These are phyloP conservation scores for Dendrostoma leiphaemia DNA, from an alignment of 2,329 filamentous ascomycete genomes.

Conservation along the genomic window DNA sequence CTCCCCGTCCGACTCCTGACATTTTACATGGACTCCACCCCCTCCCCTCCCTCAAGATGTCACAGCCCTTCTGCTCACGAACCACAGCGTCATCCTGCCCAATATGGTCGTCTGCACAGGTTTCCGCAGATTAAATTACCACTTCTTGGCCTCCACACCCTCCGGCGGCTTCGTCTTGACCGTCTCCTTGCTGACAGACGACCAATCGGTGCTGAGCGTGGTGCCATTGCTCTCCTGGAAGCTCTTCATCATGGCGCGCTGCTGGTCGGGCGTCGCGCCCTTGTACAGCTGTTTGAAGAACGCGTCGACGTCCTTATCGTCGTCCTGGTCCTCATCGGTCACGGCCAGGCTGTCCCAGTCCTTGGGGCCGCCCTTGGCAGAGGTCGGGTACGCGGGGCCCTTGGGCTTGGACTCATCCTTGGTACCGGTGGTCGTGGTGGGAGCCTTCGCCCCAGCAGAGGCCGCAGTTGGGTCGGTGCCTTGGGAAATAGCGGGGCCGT, in stretches of 20 bases:
- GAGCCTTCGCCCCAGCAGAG: not conserved
- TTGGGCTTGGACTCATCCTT: conserved; percentile 1
- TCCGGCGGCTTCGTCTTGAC: conserved; percentile 75
- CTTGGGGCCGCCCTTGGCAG: conserved; percentile 78
- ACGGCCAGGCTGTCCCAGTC: conserved; percentile 83
- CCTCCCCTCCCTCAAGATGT: no score
- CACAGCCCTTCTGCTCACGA: no score
- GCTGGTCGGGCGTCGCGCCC: conserved; percentile 72
- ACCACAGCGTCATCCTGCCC: no score
- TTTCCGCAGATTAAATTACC: no score
- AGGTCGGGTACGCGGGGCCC: conserved; percentile 75
- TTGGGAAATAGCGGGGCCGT: not conserved
- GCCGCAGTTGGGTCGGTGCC: not conserved
- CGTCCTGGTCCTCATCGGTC: no score
- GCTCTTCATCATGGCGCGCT: conserved; percentile 96
- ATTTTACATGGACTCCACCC: conserved; percentile 18
- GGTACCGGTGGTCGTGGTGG: not conserved
- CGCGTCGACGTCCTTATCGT: conserved; percentile 63
- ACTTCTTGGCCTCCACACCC: conserved; percentile 75
- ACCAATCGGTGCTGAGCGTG: conserved; percentile 88
- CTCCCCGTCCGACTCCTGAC: not conserved
- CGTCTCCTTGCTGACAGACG: conserved; percentile 68
- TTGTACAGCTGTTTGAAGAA: conserved; percentile 94
- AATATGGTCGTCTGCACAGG: no score
- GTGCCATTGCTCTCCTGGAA: conserved; percentile 94